Evolutionary conservation across 2,329 filamentous ascomycete genomes (phyloP), one percentile per base, ranked within the genome.

Genomic region (Ustilaginoidea virens): DNA sequence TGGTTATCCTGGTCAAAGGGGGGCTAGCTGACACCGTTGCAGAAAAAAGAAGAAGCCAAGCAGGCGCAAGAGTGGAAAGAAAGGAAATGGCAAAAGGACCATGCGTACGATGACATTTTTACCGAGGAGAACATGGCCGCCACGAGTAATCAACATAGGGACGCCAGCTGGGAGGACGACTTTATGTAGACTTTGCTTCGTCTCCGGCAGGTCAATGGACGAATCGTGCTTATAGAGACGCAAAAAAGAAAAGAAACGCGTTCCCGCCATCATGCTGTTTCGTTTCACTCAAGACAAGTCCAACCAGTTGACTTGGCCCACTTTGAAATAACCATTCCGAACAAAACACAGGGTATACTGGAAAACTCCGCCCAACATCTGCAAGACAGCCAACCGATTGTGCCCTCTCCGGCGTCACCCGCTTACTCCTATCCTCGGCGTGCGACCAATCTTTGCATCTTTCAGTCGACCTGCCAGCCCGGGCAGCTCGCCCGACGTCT

Each of bases 171-270:
- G 59, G 69, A 82, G 46, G 86, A 94, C 34, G 87, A 98, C 47
- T 98, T 98, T 47, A 92, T 93, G 83, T 87, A 67, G 37, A 11
- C n/a, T n/a, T n/a, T n/a, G n/a, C n/a, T n/a, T n/a, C n/a, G n/a
- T n/a, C n/a, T n/a, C n/a, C n/a, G n/a, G n/a, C n/a, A n/a, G n/a
- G n/a, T n/a, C n/a, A n/a, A n/a, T n/a, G n/a, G n/a, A n/a, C n/a
- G n/a, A n/a, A n/a, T n/a, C n/a, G n/a, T n/a, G n/a, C n/a, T n/a
- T n/a, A n/a, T n/a, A n/a, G n/a, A n/a, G n/a, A n/a, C n/a, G n/a
- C n/a, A n/a, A n/a, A n/a, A n/a, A n/a, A n/a, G n/a, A n/a, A n/a
- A n/a, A n/a, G n/a, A n/a, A n/a, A n/a, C n/a, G n/a, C n/a, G n/a
- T n/a, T n/a, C n/a, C n/a, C n/a, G n/a, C n/a, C n/a, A n/a, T n/a